These are phyloP conservation scores for Capronia americana DNA, from an alignment of 2,329 filamentous ascomycete species.

Conservation along the genomic window DNA sequence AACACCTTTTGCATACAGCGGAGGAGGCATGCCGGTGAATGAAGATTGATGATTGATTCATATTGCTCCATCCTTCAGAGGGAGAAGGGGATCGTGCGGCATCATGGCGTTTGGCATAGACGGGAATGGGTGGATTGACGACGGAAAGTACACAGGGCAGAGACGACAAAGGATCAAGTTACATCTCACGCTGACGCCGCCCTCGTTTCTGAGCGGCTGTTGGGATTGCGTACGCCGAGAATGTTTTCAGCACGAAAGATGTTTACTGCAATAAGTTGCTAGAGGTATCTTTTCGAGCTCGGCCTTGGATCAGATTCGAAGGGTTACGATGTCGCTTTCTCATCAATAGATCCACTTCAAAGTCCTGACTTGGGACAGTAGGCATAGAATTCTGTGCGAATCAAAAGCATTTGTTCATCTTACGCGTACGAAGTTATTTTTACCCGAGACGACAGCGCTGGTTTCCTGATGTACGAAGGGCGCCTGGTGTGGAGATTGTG, in stretches of 20 bases:
- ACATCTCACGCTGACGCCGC: neutral
- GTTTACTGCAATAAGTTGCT: neutral
- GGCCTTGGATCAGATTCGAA: neutral
- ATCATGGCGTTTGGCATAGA: constrained; percentile 34
- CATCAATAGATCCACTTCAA: neutral
- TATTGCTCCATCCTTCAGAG: neutral
- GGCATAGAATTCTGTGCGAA: neutral
- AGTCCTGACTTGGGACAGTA: neutral
- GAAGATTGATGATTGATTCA: constrained; percentile 11
- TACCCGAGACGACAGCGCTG: neutral
- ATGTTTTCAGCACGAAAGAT: neutral
- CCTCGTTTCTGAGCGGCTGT: neutral
- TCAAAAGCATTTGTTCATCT: neutral
- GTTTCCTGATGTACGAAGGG: neutral
- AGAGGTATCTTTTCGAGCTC: neutral
- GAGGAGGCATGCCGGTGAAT: neutral
- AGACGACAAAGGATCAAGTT: neutral
- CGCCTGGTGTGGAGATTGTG: neutral
- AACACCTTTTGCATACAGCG: constrained; percentile 4
- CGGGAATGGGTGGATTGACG: neutral
- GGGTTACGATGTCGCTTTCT: neutral
- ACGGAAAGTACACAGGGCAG: neutral
- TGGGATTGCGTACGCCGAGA: neutral
- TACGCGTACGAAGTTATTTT: neutral
- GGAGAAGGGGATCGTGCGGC: constrained; percentile 17